Evolutionary conservation across 192 early-diverging fungal genomes (phyloP).

Genomic region (Phlyctochytrium bullatum): DNA sequence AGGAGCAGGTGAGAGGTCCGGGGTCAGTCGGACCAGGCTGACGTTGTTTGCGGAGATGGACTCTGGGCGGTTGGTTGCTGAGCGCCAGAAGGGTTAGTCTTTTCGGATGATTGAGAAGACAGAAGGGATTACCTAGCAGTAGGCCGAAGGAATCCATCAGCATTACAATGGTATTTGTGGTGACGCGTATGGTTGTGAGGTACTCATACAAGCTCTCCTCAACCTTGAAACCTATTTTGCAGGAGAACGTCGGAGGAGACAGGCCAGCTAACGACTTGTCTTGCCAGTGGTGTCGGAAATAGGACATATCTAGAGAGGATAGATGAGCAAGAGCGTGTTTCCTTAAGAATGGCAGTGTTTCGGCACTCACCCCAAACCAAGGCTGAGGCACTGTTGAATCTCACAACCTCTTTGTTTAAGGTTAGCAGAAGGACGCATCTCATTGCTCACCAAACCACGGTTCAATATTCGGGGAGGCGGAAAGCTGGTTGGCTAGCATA

Average conservation of each 20-base stretch:
- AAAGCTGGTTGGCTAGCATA: background rate
- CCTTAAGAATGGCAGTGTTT: no score
- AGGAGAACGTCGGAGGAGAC: background rate
- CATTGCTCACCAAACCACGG: no score
- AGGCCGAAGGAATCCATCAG: background rate
- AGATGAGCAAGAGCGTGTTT: no score
- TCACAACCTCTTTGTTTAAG: background rate
- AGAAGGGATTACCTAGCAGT: no score
- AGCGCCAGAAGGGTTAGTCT: no score
- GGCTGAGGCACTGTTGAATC: background rate
- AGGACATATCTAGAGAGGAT: no score
- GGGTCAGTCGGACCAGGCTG: background rate
- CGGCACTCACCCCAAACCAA: no score
- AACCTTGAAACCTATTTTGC: background rate
- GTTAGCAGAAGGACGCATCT: no score
- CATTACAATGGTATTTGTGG: background rate
- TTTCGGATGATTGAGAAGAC: no score
- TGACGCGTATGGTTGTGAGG: background rate
- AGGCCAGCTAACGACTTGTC: background rate
- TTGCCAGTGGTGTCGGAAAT: background rate
- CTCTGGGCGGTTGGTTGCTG: background rate
- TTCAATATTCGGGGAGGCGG: background rate
- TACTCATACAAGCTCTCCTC: background rate
- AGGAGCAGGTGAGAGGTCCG: background rate
- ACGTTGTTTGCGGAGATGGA: background rate